phyloP scores from a whole-genome alignment of 495 filamentous ascomycete species.

The Bathelium albidoporum region DNA sequence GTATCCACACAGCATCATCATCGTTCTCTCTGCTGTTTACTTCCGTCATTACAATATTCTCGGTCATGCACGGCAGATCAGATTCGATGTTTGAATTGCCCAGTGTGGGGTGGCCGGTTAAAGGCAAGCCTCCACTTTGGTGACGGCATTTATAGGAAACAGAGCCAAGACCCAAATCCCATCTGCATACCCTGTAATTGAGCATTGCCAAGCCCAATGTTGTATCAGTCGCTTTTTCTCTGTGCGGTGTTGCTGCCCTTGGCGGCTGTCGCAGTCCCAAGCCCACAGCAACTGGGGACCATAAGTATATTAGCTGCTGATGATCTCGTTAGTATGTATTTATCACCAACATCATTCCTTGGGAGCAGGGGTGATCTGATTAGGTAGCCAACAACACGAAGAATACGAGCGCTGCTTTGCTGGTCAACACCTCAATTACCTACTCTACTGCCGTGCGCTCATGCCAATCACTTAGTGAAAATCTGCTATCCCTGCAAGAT shows the following conservation, averaged over 20 bases:
- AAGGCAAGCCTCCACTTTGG: neutral
- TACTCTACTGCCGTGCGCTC: neutral
- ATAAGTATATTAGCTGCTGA: neutral
- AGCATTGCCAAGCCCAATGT: neutral
- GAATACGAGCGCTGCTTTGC: neutral
- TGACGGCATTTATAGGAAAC: neutral
- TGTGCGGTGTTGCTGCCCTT: neutral
- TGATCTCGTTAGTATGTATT: neutral
- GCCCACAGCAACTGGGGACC: neutral
- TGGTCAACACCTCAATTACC: neutral
- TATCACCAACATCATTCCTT: neutral
- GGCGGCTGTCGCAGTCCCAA: neutral
- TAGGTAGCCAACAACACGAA: neutral
- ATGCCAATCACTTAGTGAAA: neutral
- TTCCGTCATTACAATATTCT: neutral
- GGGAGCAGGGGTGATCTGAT: neutral
- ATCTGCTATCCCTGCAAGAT: neutral
- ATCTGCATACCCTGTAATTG: neutral
- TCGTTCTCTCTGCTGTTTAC: too few relatives aligned
- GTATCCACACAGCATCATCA: too few relatives aligned
- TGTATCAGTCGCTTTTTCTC: neutral
- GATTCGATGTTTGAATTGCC: neutral
- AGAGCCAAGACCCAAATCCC: neutral
- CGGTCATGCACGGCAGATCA: neutral
- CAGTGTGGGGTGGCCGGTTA: constrained; percentile 1